A percentile compares a stretch with the other conserved stretches of the same genome.
These are phyloP conservation scores for Thyridium curvatum DNA, from an alignment of 2,329 filamentous ascomycete species.

Conservation along the genomic window DNA sequence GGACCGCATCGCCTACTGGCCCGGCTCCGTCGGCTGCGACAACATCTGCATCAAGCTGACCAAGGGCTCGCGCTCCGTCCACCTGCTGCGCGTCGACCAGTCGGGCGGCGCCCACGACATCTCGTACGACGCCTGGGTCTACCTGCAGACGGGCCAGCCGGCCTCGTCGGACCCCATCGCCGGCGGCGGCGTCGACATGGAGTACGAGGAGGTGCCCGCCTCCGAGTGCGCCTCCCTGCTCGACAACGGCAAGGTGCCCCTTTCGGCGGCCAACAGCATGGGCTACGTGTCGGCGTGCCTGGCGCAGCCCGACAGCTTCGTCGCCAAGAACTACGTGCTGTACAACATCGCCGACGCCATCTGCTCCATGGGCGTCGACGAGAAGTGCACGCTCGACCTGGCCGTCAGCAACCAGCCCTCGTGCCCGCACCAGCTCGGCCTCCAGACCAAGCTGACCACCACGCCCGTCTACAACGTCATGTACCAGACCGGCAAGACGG, in stretches of 20 bases:
- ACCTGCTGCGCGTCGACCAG: constrained; percentile 51
- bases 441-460: constrained; percentile 85
- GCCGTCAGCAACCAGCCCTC: constrained; percentile 34
- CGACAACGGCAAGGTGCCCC: constrained; percentile 24
- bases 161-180: constrained; percentile 37
- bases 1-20: constrained; percentile 55
- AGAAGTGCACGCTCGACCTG: constrained; percentile 36
- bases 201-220: constrained; percentile 35
- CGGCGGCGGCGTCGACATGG: constrained; percentile 43
- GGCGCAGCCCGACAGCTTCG: constrained; percentile 33
- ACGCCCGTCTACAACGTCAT: constrained; percentile 45
- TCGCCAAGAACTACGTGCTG: constrained; percentile 38
- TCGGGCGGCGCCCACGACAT: constrained; percentile 51
- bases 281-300: constrained; percentile 43
- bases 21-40: constrained; percentile 41
- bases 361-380: constrained; percentile 39
- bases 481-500: constrained; percentile 74
- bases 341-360: constrained; percentile 45
- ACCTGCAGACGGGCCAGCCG: constrained; percentile 36
- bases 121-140: constrained; percentile 55
- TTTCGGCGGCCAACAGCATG: constrained; percentile 45
- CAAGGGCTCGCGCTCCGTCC: constrained; percentile 39
- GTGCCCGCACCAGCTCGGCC: constrained; percentile 35
- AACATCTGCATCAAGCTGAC: constrained; percentile 49
- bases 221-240: constrained; percentile 42